These are phyloP conservation scores for Apodospora peruviana DNA, from an alignment of 495 filamentous ascomycete genomes.

Conservation along the genomic window DNA sequence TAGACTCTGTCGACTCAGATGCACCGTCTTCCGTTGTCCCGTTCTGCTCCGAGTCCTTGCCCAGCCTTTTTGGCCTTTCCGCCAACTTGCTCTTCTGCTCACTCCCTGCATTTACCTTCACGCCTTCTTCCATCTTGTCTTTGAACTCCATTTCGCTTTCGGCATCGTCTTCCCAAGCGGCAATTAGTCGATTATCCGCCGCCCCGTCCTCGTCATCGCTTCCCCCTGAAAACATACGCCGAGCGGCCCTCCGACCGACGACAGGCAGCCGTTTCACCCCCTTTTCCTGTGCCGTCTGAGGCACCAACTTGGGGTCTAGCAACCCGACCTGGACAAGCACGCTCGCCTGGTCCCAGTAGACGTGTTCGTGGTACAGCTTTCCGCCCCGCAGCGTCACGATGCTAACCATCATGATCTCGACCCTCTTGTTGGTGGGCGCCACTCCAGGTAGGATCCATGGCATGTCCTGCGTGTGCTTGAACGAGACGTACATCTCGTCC, in stretches of 20 bases:
- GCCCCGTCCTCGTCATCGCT: constrained; percentile 48
- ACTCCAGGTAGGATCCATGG: constrained; percentile 48
- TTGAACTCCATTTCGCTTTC: not conserved
- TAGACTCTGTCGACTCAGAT: no score
- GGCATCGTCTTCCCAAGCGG: constrained; percentile 35
- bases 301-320: constrained; percentile 51
- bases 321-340: constrained; percentile 71
- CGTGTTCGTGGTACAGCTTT: constrained; percentile 69
- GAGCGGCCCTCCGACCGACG: constrained; percentile 59
- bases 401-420: constrained; percentile 66
- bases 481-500: constrained; percentile 52
- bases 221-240: constrained; percentile 47
- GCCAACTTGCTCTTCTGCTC: not conserved
- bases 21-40: no score
- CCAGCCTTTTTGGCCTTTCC: no score
- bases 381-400: constrained; percentile 68
- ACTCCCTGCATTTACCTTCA: not conserved
- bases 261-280: constrained; percentile 51
- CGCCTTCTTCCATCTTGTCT: not conserved
- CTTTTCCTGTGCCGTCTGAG: constrained; percentile 42
- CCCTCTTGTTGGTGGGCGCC: constrained; percentile 57
- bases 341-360: constrained; percentile 81
- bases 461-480: constrained; percentile 61
- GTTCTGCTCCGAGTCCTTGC: not conserved
- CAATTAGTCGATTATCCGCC: constrained; percentile 58